phyloP scores from a whole-genome alignment of 305 asterid species.

The Fraxinus angustifolia region DNA sequence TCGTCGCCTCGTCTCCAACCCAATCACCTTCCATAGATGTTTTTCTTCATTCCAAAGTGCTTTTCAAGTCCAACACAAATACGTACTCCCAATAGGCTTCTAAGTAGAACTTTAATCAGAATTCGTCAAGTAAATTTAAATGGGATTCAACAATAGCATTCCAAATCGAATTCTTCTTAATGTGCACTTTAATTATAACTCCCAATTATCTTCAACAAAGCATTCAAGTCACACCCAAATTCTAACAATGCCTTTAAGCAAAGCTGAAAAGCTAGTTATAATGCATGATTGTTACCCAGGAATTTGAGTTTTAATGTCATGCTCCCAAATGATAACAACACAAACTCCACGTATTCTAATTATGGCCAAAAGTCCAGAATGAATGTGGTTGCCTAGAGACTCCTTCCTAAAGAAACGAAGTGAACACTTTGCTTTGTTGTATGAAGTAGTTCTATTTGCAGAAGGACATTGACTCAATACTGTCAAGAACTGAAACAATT shows the following conservation, averaged over 20 bases:
- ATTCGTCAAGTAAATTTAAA: background rate
- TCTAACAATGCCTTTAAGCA: background rate
- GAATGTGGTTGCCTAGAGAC: background rate
- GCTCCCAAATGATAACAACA: background rate
- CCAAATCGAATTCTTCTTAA: background rate
- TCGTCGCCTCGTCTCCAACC: background rate
- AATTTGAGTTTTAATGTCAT: background rate
- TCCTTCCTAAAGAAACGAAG: background rate
- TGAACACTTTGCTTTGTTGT: background rate
- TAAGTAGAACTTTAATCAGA: background rate
- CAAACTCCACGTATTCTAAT: background rate
- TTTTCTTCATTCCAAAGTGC: too few species aligned
- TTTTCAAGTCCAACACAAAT: too few species aligned
- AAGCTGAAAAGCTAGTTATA: background rate
- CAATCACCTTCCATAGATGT: too few species aligned
- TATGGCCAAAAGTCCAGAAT: background rate
- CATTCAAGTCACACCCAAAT: background rate
- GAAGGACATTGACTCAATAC: background rate
- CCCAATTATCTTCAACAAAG: background rate
- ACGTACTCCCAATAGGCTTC: background rate
- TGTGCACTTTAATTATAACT: too few species aligned
- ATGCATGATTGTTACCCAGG: background rate
- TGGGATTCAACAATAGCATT: background rate
- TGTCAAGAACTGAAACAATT: background rate
- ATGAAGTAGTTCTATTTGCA: slow-evolving; percentile 9